Base-by-base conservation (phyloP, 257 asterid species). In the Rubia yunnanensis region DNA sequence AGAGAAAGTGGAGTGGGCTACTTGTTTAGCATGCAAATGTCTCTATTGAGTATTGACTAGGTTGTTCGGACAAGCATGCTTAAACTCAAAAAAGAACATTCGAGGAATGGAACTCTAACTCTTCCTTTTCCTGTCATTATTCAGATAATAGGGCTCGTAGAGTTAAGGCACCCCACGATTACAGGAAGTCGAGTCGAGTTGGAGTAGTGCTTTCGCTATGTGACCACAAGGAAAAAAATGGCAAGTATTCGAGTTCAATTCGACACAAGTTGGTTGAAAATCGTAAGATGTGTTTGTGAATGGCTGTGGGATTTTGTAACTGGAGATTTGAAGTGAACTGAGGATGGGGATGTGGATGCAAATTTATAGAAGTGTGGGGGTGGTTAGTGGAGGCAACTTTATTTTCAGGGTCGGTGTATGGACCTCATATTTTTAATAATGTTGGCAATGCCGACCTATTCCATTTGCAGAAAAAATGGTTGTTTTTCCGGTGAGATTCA, bases 151-250 rank as follows among this genome's bases (percentile, higher is more conserved):
- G 83, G 63, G 73, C 15, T 68, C 38, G 49, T 70, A 72, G 81
- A 73, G 87, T 69, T 77, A 73, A 75, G 81, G 82, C 18, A n/a
- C 74, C 78, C 86, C 84, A 81, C 87, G 87, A 72, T 67, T 46
- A 14, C 31, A 23, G 83, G 85, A 78, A 77, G 82, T 73, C n/a
- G 61, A 56, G 31, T 35, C n/a, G n/a, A n/a, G n/a, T n/a, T n/a
- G n/a, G n/a, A n/a, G n/a, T n/a, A n/a, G n/a, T n/a, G n/a, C n/a
- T n/a, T n/a, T n/a, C n/a, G n/a, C n/a, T n/a, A n/a, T 55, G 83
- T 79, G 80, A 71, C 79, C 50, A 78, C 82, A 4, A 15, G 52
- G 48, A 17, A 0, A 39, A 39, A 39, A 39, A 39, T 10, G 48
- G 20, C 52, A 14, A 15, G 4, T 44, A 44, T 44, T 44, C 52